These are phyloP conservation scores for Phaeoacremonium minimum DNA, from an alignment of 2,329 filamentous ascomycete genomes.

Conservation along the genomic window DNA sequence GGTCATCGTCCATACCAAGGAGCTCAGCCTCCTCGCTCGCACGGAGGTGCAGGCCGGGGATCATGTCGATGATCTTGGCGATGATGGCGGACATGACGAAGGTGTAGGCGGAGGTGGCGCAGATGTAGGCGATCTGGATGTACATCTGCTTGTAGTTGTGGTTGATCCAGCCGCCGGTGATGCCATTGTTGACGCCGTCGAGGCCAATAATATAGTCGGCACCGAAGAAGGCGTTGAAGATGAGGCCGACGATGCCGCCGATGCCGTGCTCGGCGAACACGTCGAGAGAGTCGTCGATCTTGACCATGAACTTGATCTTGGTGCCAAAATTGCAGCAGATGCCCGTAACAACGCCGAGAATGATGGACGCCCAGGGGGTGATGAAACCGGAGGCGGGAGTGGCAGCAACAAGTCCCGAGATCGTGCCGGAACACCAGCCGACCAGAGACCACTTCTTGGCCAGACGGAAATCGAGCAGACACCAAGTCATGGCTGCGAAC, in stretches of 20 bases:
- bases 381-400: slow-evolving; percentile 67
- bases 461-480: slow-evolving; percentile 89
- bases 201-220: slow-evolving; percentile 68
- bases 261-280: slow-evolving; percentile 69
- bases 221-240: slow-evolving; percentile 72
- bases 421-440: slow-evolving; percentile 68
- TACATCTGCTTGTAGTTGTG: slow-evolving; percentile 72
- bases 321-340: slow-evolving; percentile 65
- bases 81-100: slow-evolving; percentile 72
- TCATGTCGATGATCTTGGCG: slow-evolving; percentile 68
- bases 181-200: slow-evolving; percentile 70
- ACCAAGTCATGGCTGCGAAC: slow-evolving; percentile 91
- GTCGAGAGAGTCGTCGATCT: slow-evolving; percentile 68
- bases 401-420: slow-evolving; percentile 66
- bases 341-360: slow-evolving; percentile 63
- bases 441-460: slow-evolving; percentile 89
- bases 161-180: slow-evolving; percentile 67
- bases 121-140: slow-evolving; percentile 75
- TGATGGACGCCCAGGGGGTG: slow-evolving; percentile 62
- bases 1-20: slow-evolving; percentile 84
- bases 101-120: slow-evolving; percentile 60
- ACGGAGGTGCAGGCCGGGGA: slow-evolving; percentile 75
- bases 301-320: slow-evolving; percentile 59
- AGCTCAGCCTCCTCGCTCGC: slow-evolving; percentile 79
- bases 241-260: slow-evolving; percentile 63